These are phyloP conservation scores for Aspergillus oerlinghausenensis DNA, from an alignment of 2,329 filamentous ascomycete genomes.

Conservation along the genomic window DNA sequence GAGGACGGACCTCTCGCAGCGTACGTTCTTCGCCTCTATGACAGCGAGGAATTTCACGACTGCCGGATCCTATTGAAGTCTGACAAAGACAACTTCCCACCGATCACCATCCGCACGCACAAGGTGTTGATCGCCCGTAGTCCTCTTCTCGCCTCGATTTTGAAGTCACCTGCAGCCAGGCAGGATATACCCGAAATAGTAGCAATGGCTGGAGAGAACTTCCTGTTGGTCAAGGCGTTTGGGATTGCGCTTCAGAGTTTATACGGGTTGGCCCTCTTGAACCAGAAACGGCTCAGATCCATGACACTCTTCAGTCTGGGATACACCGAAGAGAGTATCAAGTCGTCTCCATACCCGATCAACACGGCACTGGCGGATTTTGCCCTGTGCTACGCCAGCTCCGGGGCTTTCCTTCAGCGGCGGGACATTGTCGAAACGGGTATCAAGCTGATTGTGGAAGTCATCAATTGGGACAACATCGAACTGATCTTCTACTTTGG, in stretches of 20 bases:
- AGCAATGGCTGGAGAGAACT: constrained; percentile 16
- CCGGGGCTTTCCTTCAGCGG: constrained; percentile 27
- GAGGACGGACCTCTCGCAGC: constrained; percentile 2
- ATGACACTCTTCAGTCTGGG: constrained; percentile 12
- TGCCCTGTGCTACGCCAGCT: constrained; percentile 27
- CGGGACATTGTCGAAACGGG: constrained; percentile 21
- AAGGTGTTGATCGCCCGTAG: constrained; percentile 22
- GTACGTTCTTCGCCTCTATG: constrained; percentile 13
- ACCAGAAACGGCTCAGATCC: constrained; percentile 9
- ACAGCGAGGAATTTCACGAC: constrained; percentile 16
- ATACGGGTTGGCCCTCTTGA: constrained; percentile 23
- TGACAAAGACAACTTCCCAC: constrained; percentile 10
- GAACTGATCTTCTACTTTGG: constrained; percentile 28
- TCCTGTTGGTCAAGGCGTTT: constrained; percentile 21
- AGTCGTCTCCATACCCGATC: constrained; percentile 8
- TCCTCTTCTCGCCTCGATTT: constrained; percentile 14
- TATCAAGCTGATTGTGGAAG: constrained; percentile 18
- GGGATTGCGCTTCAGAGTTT: constrained; percentile 23
- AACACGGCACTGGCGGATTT: constrained; percentile 23
- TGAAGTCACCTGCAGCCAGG: constrained; percentile 6
- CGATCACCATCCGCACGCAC: constrained; percentile 18
- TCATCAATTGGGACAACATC: constrained; percentile 26
- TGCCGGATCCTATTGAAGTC: constrained; percentile 18
- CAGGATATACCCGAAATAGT: constrained; percentile 8
- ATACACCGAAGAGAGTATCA: constrained; percentile 6